These are phyloP conservation scores for Aspergillus conjunctus DNA, from an alignment of 495 filamentous ascomycete species.

Conservation along the genomic window DNA sequence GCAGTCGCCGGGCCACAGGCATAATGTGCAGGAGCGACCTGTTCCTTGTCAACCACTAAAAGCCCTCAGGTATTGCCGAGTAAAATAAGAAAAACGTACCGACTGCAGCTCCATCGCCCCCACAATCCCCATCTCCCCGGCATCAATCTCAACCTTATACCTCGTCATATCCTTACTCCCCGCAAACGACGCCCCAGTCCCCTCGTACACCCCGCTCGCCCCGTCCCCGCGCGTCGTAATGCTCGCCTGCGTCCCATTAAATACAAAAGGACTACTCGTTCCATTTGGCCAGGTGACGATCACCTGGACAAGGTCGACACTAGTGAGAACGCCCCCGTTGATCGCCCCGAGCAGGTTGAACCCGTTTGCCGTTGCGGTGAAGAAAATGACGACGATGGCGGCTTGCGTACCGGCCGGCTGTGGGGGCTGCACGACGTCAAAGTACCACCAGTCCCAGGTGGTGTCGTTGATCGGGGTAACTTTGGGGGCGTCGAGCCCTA, in stretches of 20 bases:
- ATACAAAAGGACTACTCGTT: not conserved
- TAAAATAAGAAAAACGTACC: no score
- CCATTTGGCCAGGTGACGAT: conserved; percentile 1
- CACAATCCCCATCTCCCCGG: not conserved
- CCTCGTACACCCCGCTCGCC: not conserved
- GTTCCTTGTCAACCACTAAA: no score
- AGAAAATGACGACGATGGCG: not conserved
- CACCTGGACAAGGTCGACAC: not conserved
- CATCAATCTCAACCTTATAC: not conserved
- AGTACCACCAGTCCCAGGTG: conserved; percentile 7
- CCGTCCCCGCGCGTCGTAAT: not conserved
- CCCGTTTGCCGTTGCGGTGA: not conserved
- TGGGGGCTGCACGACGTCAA: not conserved
- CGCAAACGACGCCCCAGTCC: not conserved
- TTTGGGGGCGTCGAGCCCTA: conserved; percentile 1
- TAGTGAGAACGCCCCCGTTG: not conserved
- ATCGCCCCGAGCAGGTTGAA: not conserved
- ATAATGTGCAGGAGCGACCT: not conserved
- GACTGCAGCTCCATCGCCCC: not conserved
- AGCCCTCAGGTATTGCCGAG: no score
- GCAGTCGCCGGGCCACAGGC: not conserved
- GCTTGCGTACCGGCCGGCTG: not conserved
- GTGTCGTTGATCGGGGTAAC: conserved; percentile 3
- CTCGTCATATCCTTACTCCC: not conserved
- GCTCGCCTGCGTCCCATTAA: not conserved